Conservation (phyloP, 83 land plant species). For the Picea engelmannii region DNA sequence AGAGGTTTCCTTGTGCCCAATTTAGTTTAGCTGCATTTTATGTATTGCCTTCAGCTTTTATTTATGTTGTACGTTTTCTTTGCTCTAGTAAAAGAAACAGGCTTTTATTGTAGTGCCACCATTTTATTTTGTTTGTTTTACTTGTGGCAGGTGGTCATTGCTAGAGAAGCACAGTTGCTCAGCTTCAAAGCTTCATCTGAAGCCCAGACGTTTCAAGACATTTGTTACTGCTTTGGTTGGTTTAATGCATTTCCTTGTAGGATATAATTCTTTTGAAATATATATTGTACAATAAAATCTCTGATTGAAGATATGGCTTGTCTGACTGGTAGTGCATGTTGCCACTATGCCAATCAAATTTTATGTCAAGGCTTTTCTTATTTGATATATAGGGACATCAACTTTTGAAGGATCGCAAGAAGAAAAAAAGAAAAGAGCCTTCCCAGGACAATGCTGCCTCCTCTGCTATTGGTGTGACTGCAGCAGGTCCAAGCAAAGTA, state of each 20-base stretch:
- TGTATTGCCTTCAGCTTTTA: neutral
- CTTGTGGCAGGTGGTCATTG: conserved; percentile 80
- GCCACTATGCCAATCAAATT: neutral
- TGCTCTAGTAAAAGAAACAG: neutral
- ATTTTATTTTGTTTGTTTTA: conserved; percentile 3
- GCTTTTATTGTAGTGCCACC: neutral
- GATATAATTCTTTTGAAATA: neutral
- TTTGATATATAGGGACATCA: conserved; percentile 66
- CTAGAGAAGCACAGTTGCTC: conserved; percentile 89
- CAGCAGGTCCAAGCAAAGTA: conserved; percentile 33
- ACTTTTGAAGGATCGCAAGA: conserved; percentile 73
- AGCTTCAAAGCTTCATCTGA: conserved; percentile 82
- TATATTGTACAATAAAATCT: neutral
- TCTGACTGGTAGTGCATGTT: neutral
- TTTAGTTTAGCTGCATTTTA: neutral
- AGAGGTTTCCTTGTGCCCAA: neutral
- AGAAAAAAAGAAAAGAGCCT: conserved; percentile 38
- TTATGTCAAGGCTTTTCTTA: neutral
- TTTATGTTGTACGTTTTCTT: conserved; percentile 3
- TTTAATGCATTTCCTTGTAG: conserved; percentile 8
- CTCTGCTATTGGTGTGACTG: conserved; percentile 10
- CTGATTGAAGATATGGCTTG: neutral
- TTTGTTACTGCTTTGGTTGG: conserved; percentile 82
- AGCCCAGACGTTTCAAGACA: conserved; percentile 84
- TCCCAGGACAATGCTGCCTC: conserved; percentile 29